These are phyloP conservation scores for Hortaea sp. DNA, from an alignment of 2,329 filamentous ascomycete species.

Conservation along the genomic window DNA sequence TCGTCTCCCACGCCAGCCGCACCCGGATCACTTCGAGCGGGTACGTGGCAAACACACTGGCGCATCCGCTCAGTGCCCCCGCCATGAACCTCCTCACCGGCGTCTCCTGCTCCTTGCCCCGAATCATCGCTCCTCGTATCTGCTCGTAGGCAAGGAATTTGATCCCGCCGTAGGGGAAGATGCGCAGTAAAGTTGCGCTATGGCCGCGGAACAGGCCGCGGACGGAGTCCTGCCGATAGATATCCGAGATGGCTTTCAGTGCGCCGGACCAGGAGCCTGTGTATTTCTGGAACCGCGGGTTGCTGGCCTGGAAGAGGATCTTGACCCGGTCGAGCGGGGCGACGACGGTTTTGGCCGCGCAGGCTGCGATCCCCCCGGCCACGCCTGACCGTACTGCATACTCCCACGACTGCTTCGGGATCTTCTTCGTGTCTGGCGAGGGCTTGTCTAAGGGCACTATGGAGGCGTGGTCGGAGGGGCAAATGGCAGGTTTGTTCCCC, in stretches of 20 bases:
- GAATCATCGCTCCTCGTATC: slow-evolving; percentile 71
- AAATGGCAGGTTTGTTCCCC: not conserved
- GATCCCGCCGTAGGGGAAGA: slow-evolving; percentile 95
- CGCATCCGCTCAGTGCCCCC: slow-evolving; percentile 69
- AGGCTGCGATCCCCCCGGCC: slow-evolving; percentile 83
- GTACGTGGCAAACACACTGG: slow-evolving; percentile 92
- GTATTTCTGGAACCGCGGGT: slow-evolving; percentile 89
- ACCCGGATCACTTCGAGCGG: slow-evolving; percentile 89
- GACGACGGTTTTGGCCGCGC: slow-evolving; percentile 88
- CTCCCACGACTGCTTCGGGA: slow-evolving; percentile 65
- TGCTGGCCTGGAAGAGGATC: slow-evolving; percentile 94
- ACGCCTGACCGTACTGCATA: slow-evolving; percentile 77
- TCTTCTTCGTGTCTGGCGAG: not conserved
- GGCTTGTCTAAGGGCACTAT: not conserved
- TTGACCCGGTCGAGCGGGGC: slow-evolving; percentile 95
- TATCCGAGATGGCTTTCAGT: slow-evolving; percentile 70
- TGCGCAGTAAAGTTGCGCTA: slow-evolving; percentile 83
- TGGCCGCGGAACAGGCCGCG: slow-evolving; percentile 83
- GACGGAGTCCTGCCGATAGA: slow-evolving; percentile 64
- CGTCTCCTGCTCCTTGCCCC: slow-evolving; percentile 63
- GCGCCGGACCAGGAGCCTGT: slow-evolving; percentile 80
- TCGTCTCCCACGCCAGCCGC: slow-evolving; percentile 89
- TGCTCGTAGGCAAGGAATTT: slow-evolving; percentile 98
- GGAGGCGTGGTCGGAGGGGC: not conserved
- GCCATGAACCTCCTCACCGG: slow-evolving; percentile 63